Conservation (phyloP, 1,284 basidiomycete species). For the Vanrija pseudolonga region DNA sequence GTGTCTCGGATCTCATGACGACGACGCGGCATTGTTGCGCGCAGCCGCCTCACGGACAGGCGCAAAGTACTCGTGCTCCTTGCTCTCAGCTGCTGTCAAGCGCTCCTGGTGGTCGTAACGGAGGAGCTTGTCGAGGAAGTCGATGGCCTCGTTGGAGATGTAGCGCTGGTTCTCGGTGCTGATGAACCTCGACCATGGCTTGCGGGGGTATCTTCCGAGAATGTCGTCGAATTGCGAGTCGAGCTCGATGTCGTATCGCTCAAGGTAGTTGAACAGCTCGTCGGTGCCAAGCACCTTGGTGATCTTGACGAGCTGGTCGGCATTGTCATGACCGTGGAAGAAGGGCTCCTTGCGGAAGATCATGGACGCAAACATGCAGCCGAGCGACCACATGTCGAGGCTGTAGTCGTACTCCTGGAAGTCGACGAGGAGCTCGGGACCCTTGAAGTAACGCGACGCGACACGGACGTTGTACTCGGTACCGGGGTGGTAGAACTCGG, state of each 20-base stretch:
- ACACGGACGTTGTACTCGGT: constrained; percentile 98
- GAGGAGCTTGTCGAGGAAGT: constrained; percentile 92
- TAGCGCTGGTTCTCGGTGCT: constrained; percentile 92
- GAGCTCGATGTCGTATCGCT: constrained; percentile 90
- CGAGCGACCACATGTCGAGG: constrained; percentile 97
- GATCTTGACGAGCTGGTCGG: constrained; percentile 98
- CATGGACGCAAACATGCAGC: constrained; percentile 99
- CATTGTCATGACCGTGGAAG: constrained; percentile 99
- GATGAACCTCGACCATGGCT: constrained; percentile 90
- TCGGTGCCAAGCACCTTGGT: constrained; percentile 96
- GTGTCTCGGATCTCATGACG: not conserved
- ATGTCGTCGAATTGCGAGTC: constrained; percentile 88
- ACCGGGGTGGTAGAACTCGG: constrained; percentile 97
- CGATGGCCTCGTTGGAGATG: constrained; percentile 96
- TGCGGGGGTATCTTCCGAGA: constrained; percentile 83
- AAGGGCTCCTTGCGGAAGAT: constrained; percentile 99
- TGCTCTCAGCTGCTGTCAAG: constrained; percentile 86
- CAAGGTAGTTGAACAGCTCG: constrained; percentile 76
- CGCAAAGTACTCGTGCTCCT: constrained; percentile 77
- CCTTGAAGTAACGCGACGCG: constrained; percentile 96
- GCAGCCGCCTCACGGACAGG: constrained; percentile 29
- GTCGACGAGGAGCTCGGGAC: constrained; percentile 93
- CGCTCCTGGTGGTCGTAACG: constrained; percentile 95
- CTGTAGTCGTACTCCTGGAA: constrained; percentile 98
- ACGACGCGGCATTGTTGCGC: not conserved